These are phyloP conservation scores for Agroathelia rolfsii DNA, from an alignment of 1,284 basidiomycete genomes.

Conservation along the genomic window DNA sequence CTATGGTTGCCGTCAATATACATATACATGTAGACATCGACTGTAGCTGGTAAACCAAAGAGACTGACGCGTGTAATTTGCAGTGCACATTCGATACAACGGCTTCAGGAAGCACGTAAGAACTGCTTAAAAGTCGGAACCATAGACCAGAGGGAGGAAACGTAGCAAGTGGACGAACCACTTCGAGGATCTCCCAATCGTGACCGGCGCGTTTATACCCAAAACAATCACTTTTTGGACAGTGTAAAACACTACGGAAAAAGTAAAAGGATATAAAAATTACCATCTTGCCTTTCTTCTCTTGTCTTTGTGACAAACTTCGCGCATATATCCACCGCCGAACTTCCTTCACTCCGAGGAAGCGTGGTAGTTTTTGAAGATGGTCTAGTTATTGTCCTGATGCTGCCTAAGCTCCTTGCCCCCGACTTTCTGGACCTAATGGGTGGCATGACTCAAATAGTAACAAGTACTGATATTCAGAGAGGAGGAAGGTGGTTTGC, in stretches of 20 bases:
- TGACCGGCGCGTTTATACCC: constrained; percentile 49
- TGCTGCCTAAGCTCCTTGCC: no score
- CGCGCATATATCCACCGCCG: constrained; percentile 46
- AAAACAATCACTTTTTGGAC: constrained; percentile 38
- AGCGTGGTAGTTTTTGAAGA: no score
- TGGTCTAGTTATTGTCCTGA: no score
- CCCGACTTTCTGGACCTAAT: no score
- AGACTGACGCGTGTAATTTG: constrained; percentile 63
- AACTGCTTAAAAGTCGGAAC: constrained; percentile 20
- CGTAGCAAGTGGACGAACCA: no score
- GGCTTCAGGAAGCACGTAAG: constrained; percentile 38
- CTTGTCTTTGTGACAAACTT: constrained; percentile 48
- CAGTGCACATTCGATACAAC: constrained; percentile 63
- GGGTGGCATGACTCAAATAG: no score
- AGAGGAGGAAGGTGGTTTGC: no score
- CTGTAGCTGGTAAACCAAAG: neutral
- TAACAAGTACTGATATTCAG: no score
- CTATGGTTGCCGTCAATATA: constrained; percentile 23
- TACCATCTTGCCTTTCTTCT: constrained; percentile 54
- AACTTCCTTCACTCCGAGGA: neutral
- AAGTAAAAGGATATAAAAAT: neutral
- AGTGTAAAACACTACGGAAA: constrained; percentile 1
- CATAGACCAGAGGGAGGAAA: constrained; percentile 36
- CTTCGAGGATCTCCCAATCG: constrained; percentile 61
- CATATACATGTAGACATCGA: neutral